Evolutionary conservation across 139 green algal genomes (phyloP).

Genomic region (Volvox reticuliferus): DNA sequence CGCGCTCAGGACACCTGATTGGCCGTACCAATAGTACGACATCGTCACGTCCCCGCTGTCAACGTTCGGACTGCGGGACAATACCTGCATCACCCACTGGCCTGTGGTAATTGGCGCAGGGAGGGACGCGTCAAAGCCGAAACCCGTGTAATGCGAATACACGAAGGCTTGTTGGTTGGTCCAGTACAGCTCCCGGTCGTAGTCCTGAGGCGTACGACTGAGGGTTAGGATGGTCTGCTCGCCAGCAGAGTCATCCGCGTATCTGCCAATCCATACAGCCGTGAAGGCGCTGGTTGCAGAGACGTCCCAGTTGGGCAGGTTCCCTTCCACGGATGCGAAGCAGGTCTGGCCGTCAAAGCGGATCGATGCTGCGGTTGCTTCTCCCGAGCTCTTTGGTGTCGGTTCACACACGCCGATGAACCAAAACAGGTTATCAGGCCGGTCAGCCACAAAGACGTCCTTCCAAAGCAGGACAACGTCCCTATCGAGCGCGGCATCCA

Average conservation of each 20-base stretch:
- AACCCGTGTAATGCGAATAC: not conserved
- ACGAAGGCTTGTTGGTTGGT: not conserved
- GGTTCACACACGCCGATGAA: not conserved
- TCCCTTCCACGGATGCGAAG: not conserved
- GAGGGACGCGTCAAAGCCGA: not conserved
- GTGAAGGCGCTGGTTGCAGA: not conserved
- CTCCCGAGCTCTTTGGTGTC: not conserved
- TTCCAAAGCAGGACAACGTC: not conserved
- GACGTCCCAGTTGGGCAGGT: not conserved
- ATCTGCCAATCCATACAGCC: not conserved
- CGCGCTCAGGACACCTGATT: not conserved
- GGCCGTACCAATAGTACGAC: conserved; percentile 3
- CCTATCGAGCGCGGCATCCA: not conserved
- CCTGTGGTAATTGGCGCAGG: not conserved
- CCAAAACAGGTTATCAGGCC: not conserved
- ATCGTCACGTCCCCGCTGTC: not conserved
- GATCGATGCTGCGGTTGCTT: not conserved
- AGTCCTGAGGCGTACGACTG: not conserved
- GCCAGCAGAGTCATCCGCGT: not conserved
- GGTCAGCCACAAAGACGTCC: not conserved
- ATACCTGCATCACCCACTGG: not conserved
- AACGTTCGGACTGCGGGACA: not conserved
- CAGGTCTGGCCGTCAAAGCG: not conserved
- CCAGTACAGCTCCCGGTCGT: not conserved
- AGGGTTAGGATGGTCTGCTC: not conserved